Base-by-base conservation (phyloP, 164 flowering plant genomes). In the Malania oleifera region DNA sequence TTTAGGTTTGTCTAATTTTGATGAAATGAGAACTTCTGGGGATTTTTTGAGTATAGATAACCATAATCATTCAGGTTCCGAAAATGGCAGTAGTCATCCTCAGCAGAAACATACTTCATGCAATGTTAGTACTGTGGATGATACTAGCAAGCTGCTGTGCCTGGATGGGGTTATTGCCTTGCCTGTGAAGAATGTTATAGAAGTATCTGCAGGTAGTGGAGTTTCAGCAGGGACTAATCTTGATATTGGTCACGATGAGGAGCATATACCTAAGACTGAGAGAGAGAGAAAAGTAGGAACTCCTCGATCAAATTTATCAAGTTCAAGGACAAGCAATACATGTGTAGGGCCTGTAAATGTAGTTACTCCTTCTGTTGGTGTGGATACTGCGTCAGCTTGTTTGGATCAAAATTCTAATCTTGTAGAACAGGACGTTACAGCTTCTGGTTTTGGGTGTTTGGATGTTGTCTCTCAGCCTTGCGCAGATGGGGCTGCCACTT, bases 251-350 rank as follows among this genome's bases (percentile, higher is more conserved):
- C 26, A 46, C 20, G 25, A 14, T 28, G 48, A 56, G 43, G 61
- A 51, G 25, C 39, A 38, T 50, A 31, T 46, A 28, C 35, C 61
- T n/a, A 53, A 43, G 7, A 24, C 15, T 48, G 49, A 15, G 29
- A 54, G 52, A 43, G 62, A 67, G 61, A 66, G 57, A 57, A 58
- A 59, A 63, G 35, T 13, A 40, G 40, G 41, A 28, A 41, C 29
- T 27, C 31, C 52, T 60, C 64, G 43, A 43, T 28, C 44, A 7
- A 60, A 46, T 67, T 48, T 39, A 23, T 56, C 70, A 40, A 61
- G 31, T 40, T n/a, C 68, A 24, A 39, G 2, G 10, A 8, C 1
- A 54, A 9, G 31, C 49, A 54, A 60, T 13, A 25, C 54, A 9
- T 1, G 5, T 52, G 2, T 19, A 11, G 67, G 46, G 15, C 35